Percentiles rank a stretch among this genome's conserved stretches.
Evolutionary conservation across 2,329 filamentous ascomycete species (phyloP).

Genomic region (Tolypocladium pustulatum): DNA sequence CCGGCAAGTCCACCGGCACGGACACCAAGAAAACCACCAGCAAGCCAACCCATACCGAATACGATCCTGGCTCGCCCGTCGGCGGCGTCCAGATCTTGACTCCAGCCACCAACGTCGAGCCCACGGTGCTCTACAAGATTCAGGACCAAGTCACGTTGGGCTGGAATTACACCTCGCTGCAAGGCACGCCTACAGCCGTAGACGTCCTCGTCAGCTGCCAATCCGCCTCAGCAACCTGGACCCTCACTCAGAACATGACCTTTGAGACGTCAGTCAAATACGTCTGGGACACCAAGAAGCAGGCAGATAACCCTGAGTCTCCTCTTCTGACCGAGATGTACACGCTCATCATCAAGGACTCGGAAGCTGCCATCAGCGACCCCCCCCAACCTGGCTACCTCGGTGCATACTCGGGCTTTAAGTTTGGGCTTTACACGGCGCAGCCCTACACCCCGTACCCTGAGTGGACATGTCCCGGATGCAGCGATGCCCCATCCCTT

Average conservation of each 20-base stretch:
- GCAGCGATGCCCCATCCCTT: constrained; percentile 39
- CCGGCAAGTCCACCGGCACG: constrained; percentile 14
- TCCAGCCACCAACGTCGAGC: constrained; percentile 32
- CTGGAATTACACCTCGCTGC: constrained; percentile 57
- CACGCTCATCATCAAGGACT: constrained; percentile 52
- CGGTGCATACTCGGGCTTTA: constrained; percentile 34
- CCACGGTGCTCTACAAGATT: constrained; percentile 47
- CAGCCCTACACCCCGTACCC: constrained; percentile 39
- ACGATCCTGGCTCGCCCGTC: constrained; percentile 32
- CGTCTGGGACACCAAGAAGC: constrained; percentile 47
- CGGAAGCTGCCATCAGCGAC: constrained; percentile 39
- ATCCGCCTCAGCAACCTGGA: constrained; percentile 41
- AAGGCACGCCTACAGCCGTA: constrained; percentile 46
- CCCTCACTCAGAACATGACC: constrained; percentile 53
- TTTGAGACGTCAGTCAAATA: constrained; percentile 39
- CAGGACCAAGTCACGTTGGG: constrained; percentile 48
- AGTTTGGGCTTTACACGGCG: constrained; percentile 47
- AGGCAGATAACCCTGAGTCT: constrained; percentile 31
- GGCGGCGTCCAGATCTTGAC: constrained; percentile 43
- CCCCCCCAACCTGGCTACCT: constrained; percentile 46
- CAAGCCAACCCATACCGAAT: constrained; percentile 26
- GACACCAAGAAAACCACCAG: constrained; percentile 13
- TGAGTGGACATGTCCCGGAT: constrained; percentile 47
- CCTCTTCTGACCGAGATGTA: constrained; percentile 46
- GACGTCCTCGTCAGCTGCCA: constrained; percentile 50